Base-by-base conservation (phyloP, 2,329 filamentous ascomycete species). In the Colletotrichum simmondsii region DNA sequence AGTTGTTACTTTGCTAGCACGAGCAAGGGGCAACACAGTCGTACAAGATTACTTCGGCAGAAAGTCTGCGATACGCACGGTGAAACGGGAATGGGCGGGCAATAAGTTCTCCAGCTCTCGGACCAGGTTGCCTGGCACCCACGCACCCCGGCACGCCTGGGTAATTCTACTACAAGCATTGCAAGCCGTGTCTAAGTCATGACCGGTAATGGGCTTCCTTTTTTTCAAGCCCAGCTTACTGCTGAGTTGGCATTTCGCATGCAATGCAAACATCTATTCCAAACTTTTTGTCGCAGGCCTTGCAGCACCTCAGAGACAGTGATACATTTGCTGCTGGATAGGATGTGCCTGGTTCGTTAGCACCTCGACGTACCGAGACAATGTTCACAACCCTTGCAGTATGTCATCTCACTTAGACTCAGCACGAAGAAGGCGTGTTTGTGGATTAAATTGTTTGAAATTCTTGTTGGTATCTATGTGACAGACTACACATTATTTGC, bases 401-500 rank as follows among this genome's bases (percentile, higher is more conserved):
- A 7, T 8, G 19, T 5, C 42, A 49, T 49, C 7, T 19, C 42
- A 19, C 5, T 42, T 5, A 11, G 7, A 8, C 22, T 12, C 26
- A 8, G 12, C 52, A n/a, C 54, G 16, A 30, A 7, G 7, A 19
- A 57, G 16, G 24, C 0, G 22, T 19, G 28, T 49, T 19, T 12
- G 12, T 24, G n/a, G 2, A 12, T 14, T 26, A 59, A 58, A 19
- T 16, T 1, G 42, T 30, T 32, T 26, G 32, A 58, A 58, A 46
- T 49, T 35, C 26, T 26, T 12, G n/a, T 61, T 46, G 65, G 46
- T 68, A 68, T 68, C 30, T 46, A 63, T n/a, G 30, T 62, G 65
- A 68, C 58, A 56, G 65, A 68, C 58, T 62, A 68, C 57, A 68
- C 57, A 68, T 68, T 63, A 63, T 54, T 62, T 68, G 65, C 65